These are phyloP conservation scores for Termitomyces eurrhizus DNA, from an alignment of 768 basidiomycete genomes.

Conservation along the genomic window DNA sequence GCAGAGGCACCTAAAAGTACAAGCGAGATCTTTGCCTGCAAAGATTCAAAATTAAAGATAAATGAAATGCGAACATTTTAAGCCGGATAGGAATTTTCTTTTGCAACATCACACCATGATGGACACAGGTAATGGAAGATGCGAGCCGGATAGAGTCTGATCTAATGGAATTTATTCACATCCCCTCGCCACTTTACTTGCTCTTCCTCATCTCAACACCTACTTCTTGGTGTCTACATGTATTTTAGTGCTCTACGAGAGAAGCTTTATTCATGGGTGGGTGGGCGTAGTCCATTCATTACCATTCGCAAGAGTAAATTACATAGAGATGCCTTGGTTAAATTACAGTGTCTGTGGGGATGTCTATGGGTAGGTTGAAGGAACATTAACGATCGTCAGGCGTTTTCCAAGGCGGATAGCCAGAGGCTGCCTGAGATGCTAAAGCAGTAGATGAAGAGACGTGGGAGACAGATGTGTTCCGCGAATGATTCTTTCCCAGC, in stretches of 20 bases:
- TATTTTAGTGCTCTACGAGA: not conserved
- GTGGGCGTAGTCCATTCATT: too few species aligned
- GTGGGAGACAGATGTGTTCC: conserved; percentile 9
- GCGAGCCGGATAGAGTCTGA: too few species aligned
- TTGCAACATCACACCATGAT: not conserved
- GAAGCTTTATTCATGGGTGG: too few species aligned
- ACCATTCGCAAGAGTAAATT: not conserved
- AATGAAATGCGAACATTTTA: not conserved
- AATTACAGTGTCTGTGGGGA: not conserved
- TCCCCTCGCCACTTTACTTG: not conserved
- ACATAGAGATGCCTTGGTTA: not conserved
- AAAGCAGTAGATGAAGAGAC: conserved; percentile 14
- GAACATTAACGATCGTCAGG: conserved; percentile 15
- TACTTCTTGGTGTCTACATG: not conserved
- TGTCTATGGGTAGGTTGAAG: not conserved
- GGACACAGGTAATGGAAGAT: too few species aligned
- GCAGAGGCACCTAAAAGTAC: not conserved
- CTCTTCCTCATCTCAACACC: not conserved
- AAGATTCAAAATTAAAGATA: not conserved
- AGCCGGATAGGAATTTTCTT: not conserved
- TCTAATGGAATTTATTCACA: not conserved
- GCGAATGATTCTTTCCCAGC: conserved; percentile 22
- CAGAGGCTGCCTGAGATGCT: conserved; percentile 20
- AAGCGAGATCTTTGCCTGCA: too few species aligned
- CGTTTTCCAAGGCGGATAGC: conserved; percentile 24